phyloP scores from a whole-genome alignment of 1,284 basidiomycete species.

The Exobasidium rhododendri region DNA sequence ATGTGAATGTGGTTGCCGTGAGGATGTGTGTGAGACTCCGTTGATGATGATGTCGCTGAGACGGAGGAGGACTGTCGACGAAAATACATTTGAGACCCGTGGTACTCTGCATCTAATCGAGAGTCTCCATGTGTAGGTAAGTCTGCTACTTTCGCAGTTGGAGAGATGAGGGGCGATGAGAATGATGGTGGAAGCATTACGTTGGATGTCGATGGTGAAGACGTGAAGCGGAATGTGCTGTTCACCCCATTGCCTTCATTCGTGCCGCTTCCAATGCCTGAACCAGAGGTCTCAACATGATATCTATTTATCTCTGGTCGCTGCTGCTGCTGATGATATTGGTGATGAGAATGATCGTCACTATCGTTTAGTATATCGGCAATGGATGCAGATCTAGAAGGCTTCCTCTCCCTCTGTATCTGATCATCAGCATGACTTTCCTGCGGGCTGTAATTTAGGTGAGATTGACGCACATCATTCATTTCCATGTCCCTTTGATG shows the following conservation, averaged over 20 bases:
- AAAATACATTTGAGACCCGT: not conserved
- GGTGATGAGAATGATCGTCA: too few species aligned
- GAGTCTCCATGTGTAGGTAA: not conserved
- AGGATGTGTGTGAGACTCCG: not conserved
- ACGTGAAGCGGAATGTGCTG: not conserved
- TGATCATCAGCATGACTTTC: not conserved
- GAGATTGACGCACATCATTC: not conserved
- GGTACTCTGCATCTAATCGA: not conserved
- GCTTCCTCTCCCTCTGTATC: not conserved
- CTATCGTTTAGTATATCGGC: slow-evolving; percentile 15
- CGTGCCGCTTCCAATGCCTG: not conserved
- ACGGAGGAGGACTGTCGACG: not conserved
- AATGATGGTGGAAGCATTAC: slow-evolving; percentile 1
- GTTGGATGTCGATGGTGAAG: not conserved
- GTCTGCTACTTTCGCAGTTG: not conserved
- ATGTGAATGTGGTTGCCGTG: too few species aligned
- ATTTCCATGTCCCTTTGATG: not conserved
- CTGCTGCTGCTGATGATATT: too few species aligned
- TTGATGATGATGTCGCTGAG: not conserved
- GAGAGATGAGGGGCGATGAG: not conserved
- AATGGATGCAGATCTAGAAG: slow-evolving; percentile 18
- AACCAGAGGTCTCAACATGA: too few species aligned
- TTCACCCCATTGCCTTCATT: not conserved
- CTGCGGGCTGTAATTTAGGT: not conserved
- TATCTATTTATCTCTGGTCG: not conserved